A percentile compares a stretch with the other conserved stretches of the same genome.
Conservation (phyloP, 495 filamentous ascomycete genomes). For the Talaromyces liani region DNA sequence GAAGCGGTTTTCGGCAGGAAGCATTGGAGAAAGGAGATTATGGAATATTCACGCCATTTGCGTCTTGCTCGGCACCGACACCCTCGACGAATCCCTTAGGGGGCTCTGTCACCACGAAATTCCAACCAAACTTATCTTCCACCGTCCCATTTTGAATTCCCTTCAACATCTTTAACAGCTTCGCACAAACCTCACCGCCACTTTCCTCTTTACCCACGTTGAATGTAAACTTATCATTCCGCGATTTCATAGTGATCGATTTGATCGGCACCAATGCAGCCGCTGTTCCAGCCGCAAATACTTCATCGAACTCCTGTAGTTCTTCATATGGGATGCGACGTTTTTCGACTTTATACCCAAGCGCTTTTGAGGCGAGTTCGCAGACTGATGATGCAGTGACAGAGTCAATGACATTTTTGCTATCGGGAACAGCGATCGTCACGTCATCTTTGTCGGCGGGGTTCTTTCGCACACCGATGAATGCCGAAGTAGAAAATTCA, state of each 20-base stretch:
- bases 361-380: constrained; percentile 52
- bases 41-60: constrained; percentile 25
- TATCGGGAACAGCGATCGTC: constrained; percentile 72
- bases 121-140: constrained; percentile 72
- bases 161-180: constrained; percentile 68
- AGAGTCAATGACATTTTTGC: constrained; percentile 72
- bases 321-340: constrained; percentile 73
- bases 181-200: constrained; percentile 62
- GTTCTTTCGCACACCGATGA: constrained; percentile 62
- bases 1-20: not conserved
- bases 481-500: constrained; percentile 84
- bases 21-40: not conserved
- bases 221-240: constrained; percentile 59
- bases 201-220: constrained; percentile 53
- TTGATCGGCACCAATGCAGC: constrained; percentile 86
- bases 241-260: constrained; percentile 68
- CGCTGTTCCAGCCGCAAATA: constrained; percentile 88
- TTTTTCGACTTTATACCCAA: constrained; percentile 62
- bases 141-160: constrained; percentile 77
- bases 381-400: constrained; percentile 68
- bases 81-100: constrained; percentile 26
- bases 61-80: constrained; percentile 14
- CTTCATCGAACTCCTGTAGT: constrained; percentile 66
- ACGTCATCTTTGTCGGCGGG: constrained; percentile 40
- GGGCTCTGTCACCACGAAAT: constrained; percentile 26